Evolutionary conservation across 192 early-diverging fungal genomes (phyloP).

Genomic region (Dimargaris xerosporica): DNA sequence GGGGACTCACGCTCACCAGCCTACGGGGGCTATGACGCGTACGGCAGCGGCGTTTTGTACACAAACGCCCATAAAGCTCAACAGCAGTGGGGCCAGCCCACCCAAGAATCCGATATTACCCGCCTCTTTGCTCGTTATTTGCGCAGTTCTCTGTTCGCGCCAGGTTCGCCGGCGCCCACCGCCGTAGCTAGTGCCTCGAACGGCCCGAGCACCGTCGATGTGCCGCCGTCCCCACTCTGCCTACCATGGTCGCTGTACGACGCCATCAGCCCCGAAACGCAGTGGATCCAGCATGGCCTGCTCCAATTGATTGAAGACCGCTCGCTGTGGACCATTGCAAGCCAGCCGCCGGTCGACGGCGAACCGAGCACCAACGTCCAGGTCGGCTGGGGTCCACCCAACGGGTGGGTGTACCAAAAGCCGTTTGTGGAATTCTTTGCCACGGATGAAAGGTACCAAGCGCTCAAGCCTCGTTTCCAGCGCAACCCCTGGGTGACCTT

Average conservation of each 20-base stretch:
- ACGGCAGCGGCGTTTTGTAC: neutral
- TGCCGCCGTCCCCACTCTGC: neutral
- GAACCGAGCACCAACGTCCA: conserved; percentile 49
- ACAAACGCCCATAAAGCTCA: conserved; percentile 21
- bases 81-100: conserved; percentile 30
- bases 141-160: conserved; percentile 17
- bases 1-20: conserved; percentile 86
- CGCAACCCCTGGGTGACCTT: conserved; percentile 62
- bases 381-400: conserved; percentile 93
- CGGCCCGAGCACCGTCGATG: conserved; percentile 24
- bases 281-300: conserved; percentile 50
- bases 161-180: conserved; percentile 14
- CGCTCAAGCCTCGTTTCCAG: conserved; percentile 55
- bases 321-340: conserved; percentile 87
- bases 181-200: neutral
- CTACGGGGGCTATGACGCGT: conserved; percentile 12
- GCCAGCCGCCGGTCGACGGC: conserved; percentile 92
- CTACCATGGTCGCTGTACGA: conserved; percentile 8
- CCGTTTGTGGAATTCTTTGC: conserved; percentile 96
- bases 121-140: conserved; percentile 34
- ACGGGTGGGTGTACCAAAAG: conserved; percentile 96
- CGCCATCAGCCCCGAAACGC: conserved; percentile 33
- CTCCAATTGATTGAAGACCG: conserved; percentile 45
- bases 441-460: conserved; percentile 42
- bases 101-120: conserved; percentile 20